Base-by-base conservation (phyloP, 179 eudicot genomes). In the Spergularia azorica region DNA sequence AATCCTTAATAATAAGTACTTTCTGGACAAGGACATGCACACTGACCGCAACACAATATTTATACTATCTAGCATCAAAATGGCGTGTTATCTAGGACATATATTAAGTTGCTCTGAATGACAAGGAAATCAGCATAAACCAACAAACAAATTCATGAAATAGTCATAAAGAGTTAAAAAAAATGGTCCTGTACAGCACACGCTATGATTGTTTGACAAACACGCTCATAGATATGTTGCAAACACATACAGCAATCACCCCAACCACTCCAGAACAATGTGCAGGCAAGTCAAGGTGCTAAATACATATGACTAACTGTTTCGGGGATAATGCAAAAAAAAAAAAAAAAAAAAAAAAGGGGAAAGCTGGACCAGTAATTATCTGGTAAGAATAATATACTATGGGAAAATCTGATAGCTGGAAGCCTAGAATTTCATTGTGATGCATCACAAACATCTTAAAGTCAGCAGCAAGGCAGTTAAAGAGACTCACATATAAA, bases 251-350 rank as follows among this genome's bases (percentile, higher is more conserved):
- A 41, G n/a, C 0, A 16, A 41, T 20, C 3, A 62, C 43, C 43
- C 9, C 9, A 62, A 62, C 59, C 26, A 67, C 54, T 21, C 2
- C 15, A 13, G 6, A 69, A 69, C 41, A 11, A 68, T 48, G 39
- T 48, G 72, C 56, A 18, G 9, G 39, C 72, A 69, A 51, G 59
- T 51, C 72, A 51, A 21, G 60, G 39, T 69, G 39, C 72, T 10
- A 69, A 52, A 17, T 16, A 32, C 55, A 3, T 67, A 17, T 11
- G 5, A 13, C 43, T 36, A 36, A 12, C 67, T 16, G 5, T 3
- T 41, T 17, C 3, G 0, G 39, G 55, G 32, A n/a, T 67, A 6
- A n/a, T 46, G 18, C 17, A 54, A 67, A 12, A 67, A 9, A 36
- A 16, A 67, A 12, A 67, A 9, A 36, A 16, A 67, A 41, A 41